Evolutionary conservation across 2,329 filamentous ascomycete genomes (phyloP).

Genomic region (Sporothrix euskadiensis): DNA sequence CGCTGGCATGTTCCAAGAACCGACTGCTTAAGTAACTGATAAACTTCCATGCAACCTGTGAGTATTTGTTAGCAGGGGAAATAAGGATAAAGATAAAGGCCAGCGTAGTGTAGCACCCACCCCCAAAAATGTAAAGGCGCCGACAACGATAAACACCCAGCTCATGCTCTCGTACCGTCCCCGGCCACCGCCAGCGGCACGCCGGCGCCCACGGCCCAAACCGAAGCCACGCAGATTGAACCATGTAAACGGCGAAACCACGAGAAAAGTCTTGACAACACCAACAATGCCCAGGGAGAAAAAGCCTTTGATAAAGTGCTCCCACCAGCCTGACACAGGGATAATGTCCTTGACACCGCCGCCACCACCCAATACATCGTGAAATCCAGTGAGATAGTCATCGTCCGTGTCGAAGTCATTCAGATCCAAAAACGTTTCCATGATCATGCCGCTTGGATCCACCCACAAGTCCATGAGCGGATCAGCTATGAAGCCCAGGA

Average conservation of each 20-base stretch:
- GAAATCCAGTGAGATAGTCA: constrained; percentile 5
- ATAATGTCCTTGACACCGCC: background rate
- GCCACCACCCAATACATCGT: constrained; percentile 46
- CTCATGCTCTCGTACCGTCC: constrained; percentile 77
- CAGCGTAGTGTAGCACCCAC: constrained; percentile 51
- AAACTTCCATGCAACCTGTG: constrained; percentile 75
- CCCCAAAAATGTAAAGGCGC: constrained; percentile 74
- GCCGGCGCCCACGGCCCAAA: constrained; percentile 51
- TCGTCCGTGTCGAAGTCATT: constrained; percentile 43
- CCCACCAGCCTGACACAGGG: constrained; percentile 62
- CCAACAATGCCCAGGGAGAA: constrained; percentile 87
- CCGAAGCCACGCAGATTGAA: constrained; percentile 69
- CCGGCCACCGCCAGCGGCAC: constrained; percentile 61
- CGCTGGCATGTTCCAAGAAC: constrained; percentile 74
- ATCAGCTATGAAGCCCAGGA: constrained; percentile 88
- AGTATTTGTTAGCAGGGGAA: constrained; percentile 30
- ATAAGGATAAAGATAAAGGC: background rate
- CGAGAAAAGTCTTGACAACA: constrained; percentile 76
- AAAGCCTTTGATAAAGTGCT: constrained; percentile 87
- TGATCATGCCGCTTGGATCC: constrained; percentile 68
- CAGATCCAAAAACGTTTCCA: constrained; percentile 52
- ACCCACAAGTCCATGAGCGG: constrained; percentile 87
- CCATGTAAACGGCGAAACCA: constrained; percentile 74
- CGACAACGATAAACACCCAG: constrained; percentile 76
- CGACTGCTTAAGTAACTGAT: constrained; percentile 72